A percentile compares a stretch with the other conserved stretches of the same genome.
Conservation (phyloP, 805 yeast species). For the Alloascoidea hylecoeti region DNA sequence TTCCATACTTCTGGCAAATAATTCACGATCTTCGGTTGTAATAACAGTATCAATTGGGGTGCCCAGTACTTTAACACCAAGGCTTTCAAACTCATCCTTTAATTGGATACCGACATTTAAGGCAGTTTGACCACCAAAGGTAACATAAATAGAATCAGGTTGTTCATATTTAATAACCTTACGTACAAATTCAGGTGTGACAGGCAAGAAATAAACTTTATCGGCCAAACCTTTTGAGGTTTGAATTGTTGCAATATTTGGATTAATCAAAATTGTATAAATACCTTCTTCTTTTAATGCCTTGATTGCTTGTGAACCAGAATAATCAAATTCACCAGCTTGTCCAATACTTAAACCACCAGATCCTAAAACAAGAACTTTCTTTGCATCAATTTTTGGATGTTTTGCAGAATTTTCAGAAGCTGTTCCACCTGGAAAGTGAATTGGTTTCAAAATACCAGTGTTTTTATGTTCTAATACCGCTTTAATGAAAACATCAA, state of each 20-base stretch:
- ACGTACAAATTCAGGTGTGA: constrained; percentile 89
- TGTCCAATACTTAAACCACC: constrained; percentile 98
- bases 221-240: constrained; percentile 97
- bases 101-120: constrained; percentile 88
- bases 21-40: constrained; percentile 96
- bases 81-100: constrained; percentile 85
- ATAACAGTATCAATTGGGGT: constrained; percentile 92
- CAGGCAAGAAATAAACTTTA: constrained; percentile 96
- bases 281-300: constrained; percentile 97
- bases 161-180: constrained; percentile 90
- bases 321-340: constrained; percentile 98
- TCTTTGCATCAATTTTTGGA: constrained; percentile 76
- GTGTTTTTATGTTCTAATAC: constrained; percentile 38
- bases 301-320: constrained; percentile 98
- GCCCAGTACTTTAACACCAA: constrained; percentile 93
- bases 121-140: constrained; percentile 99
- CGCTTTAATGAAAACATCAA: constrained; percentile 81
- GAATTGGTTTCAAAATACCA: constrained; percentile 51
- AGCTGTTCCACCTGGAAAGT: constrained; percentile 79
- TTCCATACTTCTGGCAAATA: constrained; percentile 88
- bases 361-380: constrained; percentile 88
- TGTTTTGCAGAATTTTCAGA: constrained; percentile 63
- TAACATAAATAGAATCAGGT: constrained; percentile 93
- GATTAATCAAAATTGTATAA: constrained; percentile 89
- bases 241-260: constrained; percentile 97